Evolutionary conservation across 2,329 filamentous ascomycete species (phyloP), one percentile per base, ranked within the genome.

Genomic region (Pseudohalonectria lignicola): DNA sequence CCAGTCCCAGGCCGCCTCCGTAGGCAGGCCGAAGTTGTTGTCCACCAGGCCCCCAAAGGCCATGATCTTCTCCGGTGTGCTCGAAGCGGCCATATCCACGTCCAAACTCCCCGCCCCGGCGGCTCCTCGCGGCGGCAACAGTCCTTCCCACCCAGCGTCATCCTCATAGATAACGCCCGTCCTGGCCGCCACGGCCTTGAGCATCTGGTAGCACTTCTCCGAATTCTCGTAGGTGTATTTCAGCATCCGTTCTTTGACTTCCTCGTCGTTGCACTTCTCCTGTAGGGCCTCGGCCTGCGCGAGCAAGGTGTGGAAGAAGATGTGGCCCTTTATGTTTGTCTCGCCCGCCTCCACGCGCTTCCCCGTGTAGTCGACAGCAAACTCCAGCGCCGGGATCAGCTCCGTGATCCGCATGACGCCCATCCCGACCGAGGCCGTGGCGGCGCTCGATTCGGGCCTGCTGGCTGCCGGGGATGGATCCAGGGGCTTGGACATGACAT

Each of bases 361-460:
- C 10, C 10, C 13, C 13, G 26, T 20, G 21, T 18, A 21, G 17
- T 13, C 18, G 15, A 13, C 25, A 16, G 19, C 13, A 11, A 7
- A 12, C 4, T 13, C 13, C 3, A 37, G 29, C 17, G 35, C 35
- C 6, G 12, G 11, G 13, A 31, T 20, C 9, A 37, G 35, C 28
- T 37, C 28, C n/a, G 25, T 15, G 23, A 16, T 49, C 4, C 53
- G 43, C 4, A 53, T 41, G 18, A 48, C 53, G 6, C 49, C 54
- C 8, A 54, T 48, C 20, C 49, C 54, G 19, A 47, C 50, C 2
- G 41, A 37, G 9, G 41, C 19, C 36, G 39, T 10, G 42, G 43
- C 17, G 48, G 29, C 23, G 23, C 8, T 8, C 8, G 23, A 26
- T 7, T 7, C 23, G 23, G 23, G 7, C 8, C 23, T 12, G 23